These are phyloP conservation scores for Cladosporium austrohemisphaericum DNA, from an alignment of 2,329 filamentous ascomycete genomes.

Conservation along the genomic window DNA sequence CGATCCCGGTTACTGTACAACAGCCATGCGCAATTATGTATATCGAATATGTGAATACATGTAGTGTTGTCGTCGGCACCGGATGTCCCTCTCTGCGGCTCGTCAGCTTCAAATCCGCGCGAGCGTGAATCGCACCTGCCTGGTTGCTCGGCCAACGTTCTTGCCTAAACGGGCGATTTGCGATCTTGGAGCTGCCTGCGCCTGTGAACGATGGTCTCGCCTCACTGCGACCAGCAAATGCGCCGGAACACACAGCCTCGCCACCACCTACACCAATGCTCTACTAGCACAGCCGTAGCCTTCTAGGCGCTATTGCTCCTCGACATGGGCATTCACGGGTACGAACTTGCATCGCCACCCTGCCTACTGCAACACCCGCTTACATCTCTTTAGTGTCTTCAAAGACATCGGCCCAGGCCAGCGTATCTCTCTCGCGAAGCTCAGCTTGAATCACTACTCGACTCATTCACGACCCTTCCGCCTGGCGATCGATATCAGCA, in stretches of 20 bases:
- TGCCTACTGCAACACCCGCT: background rate
- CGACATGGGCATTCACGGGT: constrained; percentile 30
- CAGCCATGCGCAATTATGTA: background rate
- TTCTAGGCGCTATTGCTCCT: background rate
- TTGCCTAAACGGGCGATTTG: background rate
- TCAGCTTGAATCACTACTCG: constrained; percentile 75
- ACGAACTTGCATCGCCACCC: background rate
- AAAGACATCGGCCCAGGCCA: constrained; percentile 80
- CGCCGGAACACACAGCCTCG: background rate
- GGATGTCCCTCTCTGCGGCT: background rate
- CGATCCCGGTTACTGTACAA: background rate
- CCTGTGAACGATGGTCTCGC: constrained; percentile 1
- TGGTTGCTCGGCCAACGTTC: no score
- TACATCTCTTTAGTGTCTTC: constrained; percentile 59
- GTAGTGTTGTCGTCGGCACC: background rate
- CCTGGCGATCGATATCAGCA: constrained; percentile 88
- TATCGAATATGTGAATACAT: background rate
- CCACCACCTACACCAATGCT: background rate
- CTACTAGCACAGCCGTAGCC: background rate
- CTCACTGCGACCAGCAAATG: background rate
- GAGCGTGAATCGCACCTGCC: no score
- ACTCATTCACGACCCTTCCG: constrained; percentile 68
- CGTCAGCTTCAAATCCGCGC: no score
- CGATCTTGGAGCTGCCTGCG: constrained; percentile 1
- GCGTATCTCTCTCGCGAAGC: constrained; percentile 74